phyloP scores from a whole-genome alignment of 768 basidiomycete species.

The Auriscalpium orientale region DNA sequence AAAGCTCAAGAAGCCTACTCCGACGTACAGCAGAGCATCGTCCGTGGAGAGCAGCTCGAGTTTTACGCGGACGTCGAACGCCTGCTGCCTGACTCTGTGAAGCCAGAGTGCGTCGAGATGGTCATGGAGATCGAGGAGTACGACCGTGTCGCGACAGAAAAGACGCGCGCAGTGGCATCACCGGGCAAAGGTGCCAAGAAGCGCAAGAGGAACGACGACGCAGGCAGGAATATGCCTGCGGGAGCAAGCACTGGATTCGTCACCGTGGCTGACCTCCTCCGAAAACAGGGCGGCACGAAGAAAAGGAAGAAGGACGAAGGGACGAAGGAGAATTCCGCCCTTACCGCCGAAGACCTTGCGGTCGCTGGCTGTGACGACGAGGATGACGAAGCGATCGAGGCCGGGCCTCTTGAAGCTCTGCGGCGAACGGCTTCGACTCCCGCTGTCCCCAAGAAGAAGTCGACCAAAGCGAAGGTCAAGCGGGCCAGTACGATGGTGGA shows the following conservation, averaged over 20 bases:
- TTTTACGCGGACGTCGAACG: slow-evolving; percentile 90
- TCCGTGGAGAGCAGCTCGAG: slow-evolving; percentile 79
- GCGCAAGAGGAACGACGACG: slow-evolving; percentile 64
- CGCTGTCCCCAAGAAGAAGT: slow-evolving; percentile 21
- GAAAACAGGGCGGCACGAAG: slow-evolving; percentile 40
- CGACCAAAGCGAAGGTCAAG: slow-evolving; percentile 27
- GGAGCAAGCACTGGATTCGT: slow-evolving; percentile 72
- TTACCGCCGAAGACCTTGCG: too few species aligned
- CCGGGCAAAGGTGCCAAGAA: slow-evolving; percentile 36
- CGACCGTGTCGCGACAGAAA: slow-evolving; percentile 41
- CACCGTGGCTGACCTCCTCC: slow-evolving; percentile 52
- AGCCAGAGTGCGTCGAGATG: slow-evolving; percentile 74
- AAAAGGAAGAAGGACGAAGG: slow-evolving; percentile 30
- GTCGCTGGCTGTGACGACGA: slow-evolving; percentile 50
- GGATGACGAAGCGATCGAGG: slow-evolving; percentile 59
- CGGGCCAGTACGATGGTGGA: slow-evolving; percentile 32
- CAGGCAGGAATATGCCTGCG: slow-evolving; percentile 61
- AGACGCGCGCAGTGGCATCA: slow-evolving; percentile 25
- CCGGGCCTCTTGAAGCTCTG: slow-evolving; percentile 35
- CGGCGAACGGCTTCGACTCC: slow-evolving; percentile 49
- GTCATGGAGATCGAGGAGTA: slow-evolving; percentile 74
- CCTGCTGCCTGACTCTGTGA: slow-evolving; percentile 69
- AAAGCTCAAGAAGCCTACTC: slow-evolving; percentile 81
- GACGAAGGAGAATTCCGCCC: slow-evolving; percentile 36
- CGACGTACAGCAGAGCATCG: slow-evolving; percentile 83